Evolutionary conservation across 1,284 basidiomycete species (phyloP).

Genomic region (Termitomyces sp.): DNA sequence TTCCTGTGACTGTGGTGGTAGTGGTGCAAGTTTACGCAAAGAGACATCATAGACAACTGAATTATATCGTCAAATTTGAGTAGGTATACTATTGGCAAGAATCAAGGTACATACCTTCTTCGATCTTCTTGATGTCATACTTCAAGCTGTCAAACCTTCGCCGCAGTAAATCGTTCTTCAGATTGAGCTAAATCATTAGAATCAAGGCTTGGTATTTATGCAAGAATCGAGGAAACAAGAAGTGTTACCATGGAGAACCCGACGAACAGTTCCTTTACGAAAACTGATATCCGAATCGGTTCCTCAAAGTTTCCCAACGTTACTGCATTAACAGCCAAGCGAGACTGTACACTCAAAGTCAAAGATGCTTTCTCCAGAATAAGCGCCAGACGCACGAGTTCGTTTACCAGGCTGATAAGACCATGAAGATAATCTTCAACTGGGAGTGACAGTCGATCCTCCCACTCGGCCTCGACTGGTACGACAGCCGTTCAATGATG

Average conservation of each 20-base stretch:
- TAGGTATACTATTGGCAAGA: conserved; percentile 5
- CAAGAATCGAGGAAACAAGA: neutral
- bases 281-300: conserved; percentile 72
- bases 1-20: conserved; percentile 10
- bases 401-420: conserved; percentile 75
- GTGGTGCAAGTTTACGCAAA: conserved; percentile 53
- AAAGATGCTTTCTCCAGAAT: neutral
- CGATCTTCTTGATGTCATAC: conserved; percentile 86
- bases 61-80: conserved; percentile 1
- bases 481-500: conserved; percentile 1
- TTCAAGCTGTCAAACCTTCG: conserved; percentile 79
- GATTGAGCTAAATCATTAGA: conserved; percentile 57
- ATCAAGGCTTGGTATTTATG: conserved; percentile 13
- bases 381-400: conserved; percentile 43
- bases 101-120: conserved; percentile 63
- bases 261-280: conserved; percentile 78
- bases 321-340: conserved; percentile 78
- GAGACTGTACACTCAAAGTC: conserved; percentile 45
- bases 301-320: conserved; percentile 79
- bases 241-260: conserved; percentile 75
- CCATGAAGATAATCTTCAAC: conserved; percentile 86
- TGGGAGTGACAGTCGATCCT: conserved; percentile 58
- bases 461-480: conserved; percentile 67
- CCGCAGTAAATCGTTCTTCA: conserved; percentile 81
- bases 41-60: conserved; percentile 84